Evolutionary conservation across 371 early-diverging fungal genomes (phyloP).

Genomic region (Dichotomocladium elegans): DNA sequence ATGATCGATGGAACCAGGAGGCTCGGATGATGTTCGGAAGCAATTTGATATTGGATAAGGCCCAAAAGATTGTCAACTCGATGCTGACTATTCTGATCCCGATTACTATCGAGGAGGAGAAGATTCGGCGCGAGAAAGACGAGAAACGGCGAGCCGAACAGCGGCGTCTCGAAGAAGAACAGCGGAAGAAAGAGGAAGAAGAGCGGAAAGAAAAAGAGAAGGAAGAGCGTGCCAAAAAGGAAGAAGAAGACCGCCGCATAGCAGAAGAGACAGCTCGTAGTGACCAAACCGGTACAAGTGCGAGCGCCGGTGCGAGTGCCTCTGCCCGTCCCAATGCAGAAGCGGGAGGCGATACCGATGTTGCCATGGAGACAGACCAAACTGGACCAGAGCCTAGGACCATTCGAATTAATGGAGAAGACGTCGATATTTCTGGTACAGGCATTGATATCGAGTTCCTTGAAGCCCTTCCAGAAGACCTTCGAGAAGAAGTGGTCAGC

Average conservation of each 20-base stretch:
- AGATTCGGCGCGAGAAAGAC: conserved; percentile 53
- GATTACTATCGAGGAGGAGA: conserved; percentile 67
- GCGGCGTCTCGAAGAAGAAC: conserved; percentile 25
- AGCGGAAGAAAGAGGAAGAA: conserved; percentile 31
- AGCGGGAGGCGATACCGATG: not conserved
- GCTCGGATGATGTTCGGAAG: conserved; percentile 77
- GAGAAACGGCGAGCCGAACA: conserved; percentile 44
- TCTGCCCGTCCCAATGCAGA: not conserved
- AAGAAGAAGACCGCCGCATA: conserved; percentile 26
- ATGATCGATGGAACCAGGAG: conserved; percentile 89
- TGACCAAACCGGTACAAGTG: conserved; percentile 14
- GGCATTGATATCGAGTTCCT: conserved; percentile 95
- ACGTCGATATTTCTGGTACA: conserved; percentile 88
- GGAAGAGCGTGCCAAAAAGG: conserved; percentile 39
- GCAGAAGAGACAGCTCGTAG: conserved; percentile 15
- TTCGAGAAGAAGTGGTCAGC: conserved; percentile 89
- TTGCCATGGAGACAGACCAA: not conserved
- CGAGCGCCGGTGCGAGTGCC: not conserved
- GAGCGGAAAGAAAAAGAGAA: conserved; percentile 53
- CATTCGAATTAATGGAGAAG: conserved; percentile 47
- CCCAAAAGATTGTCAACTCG: conserved; percentile 53
- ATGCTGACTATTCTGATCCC: conserved; percentile 75
- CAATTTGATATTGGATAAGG: conserved; percentile 49
- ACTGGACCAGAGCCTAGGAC: conserved; percentile 41
- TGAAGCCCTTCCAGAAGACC: conserved; percentile 93